Percentiles rank a stretch among this genome's conserved stretches.
Conservation (phyloP, 2,329 filamentous ascomycete species). For the Sphaerulina musiva region DNA sequence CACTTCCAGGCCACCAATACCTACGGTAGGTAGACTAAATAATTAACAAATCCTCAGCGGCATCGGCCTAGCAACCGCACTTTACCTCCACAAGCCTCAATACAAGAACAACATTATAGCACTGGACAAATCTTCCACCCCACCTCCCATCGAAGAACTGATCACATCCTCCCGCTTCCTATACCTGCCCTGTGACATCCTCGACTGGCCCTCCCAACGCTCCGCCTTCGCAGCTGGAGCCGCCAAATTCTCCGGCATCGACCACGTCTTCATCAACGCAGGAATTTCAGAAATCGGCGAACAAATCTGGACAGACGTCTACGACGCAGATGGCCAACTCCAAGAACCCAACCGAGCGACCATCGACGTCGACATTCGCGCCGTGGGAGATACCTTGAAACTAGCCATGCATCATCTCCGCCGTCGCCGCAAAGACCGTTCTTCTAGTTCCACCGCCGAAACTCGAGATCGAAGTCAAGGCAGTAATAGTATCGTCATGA, state of each 20-base stretch:
- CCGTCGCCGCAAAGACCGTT: slow-evolving; percentile 7
- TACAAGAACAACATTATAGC: slow-evolving; percentile 28
- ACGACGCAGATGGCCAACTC: slow-evolving; percentile 39
- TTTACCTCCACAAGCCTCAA: slow-evolving; percentile 25
- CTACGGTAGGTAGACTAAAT: too few species aligned
- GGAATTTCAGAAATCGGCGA: slow-evolving; percentile 45
- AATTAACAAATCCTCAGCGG: slow-evolving; percentile 17
- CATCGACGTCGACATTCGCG: slow-evolving; percentile 44
- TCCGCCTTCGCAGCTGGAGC: slow-evolving; percentile 40
- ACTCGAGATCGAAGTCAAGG: slow-evolving; percentile 23
- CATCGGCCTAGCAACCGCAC: slow-evolving; percentile 30
- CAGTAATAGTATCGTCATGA: slow-evolving; percentile 43
- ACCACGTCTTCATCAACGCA: slow-evolving; percentile 46
- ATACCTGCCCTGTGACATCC: slow-evolving; percentile 40
- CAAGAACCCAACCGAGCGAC: slow-evolving; percentile 43
- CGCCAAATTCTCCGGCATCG: slow-evolving; percentile 40
- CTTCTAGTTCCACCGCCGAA: too few species aligned
- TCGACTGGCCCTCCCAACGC: slow-evolving; percentile 42
- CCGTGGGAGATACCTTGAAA: slow-evolving; percentile 43
- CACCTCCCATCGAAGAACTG: slow-evolving; percentile 17
- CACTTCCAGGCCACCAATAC: not conserved
- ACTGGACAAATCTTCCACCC: slow-evolving; percentile 23
- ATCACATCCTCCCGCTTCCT: slow-evolving; percentile 27
- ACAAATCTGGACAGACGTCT: slow-evolving; percentile 45
- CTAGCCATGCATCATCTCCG: slow-evolving; percentile 44